These are phyloP conservation scores for Apiotrichum brassicae DNA, from an alignment of 1,284 basidiomycete species.

Conservation along the genomic window DNA sequence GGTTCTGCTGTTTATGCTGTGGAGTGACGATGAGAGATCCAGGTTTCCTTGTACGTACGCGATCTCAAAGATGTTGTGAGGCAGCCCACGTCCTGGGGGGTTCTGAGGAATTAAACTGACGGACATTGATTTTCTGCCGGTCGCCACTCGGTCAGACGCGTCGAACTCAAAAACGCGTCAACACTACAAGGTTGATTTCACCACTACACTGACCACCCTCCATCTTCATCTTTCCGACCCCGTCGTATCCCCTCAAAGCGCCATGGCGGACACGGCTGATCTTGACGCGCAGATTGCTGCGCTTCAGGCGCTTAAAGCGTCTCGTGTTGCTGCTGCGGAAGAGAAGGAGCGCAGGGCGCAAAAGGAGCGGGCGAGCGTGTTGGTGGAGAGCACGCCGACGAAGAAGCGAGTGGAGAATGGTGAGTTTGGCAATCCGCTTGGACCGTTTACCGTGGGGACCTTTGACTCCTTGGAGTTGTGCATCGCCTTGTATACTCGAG, in stretches of 20 bases:
- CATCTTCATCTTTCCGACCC: not conserved
- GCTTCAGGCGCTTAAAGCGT: slow-evolving; percentile 22
- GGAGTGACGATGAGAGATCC: too few species aligned
- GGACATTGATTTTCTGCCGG: too few species aligned
- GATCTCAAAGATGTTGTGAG: too few species aligned
- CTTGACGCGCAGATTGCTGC: slow-evolving; percentile 36
- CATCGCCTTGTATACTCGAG: not conserved
- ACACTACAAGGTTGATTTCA: not conserved
- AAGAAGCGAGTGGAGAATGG: slow-evolving; percentile 8
- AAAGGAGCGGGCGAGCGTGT: slow-evolving; percentile 26
- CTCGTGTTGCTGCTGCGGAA: slow-evolving; percentile 14
- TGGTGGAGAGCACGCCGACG: slow-evolving; percentile 34
- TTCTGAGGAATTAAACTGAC: too few species aligned
- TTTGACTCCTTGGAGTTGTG: too few species aligned
- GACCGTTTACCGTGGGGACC: too few species aligned
- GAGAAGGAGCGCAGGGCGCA: slow-evolving; percentile 12
- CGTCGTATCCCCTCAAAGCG: too few species aligned
- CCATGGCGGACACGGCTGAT: slow-evolving; percentile 25
- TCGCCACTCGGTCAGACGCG: too few species aligned
- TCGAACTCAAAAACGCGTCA: not conserved
- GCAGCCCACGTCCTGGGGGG: too few species aligned
- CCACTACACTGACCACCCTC: not conserved
- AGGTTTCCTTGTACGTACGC: too few species aligned
- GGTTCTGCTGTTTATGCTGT: too few species aligned
- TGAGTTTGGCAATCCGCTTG: too few species aligned